A percentile compares a stretch with the other conserved stretches of the same genome.
phyloP scores from a whole-genome alignment of 148 eudicot species.

The Amaranthus hypochondriacus region DNA sequence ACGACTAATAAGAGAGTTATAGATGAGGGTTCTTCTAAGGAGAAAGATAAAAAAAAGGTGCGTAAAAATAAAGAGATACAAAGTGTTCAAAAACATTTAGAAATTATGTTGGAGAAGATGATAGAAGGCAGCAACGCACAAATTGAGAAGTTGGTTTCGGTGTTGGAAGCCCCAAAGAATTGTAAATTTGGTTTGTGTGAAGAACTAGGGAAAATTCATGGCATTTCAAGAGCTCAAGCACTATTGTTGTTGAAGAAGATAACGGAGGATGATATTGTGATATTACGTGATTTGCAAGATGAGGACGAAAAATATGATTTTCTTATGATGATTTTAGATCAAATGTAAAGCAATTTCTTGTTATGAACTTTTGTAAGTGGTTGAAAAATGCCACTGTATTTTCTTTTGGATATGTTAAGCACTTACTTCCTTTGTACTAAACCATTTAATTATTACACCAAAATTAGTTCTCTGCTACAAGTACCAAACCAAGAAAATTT shows the following conservation, averaged over 20 bases:
- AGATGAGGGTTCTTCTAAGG: background rate
- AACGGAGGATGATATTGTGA: constrained; percentile 6
- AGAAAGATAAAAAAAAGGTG: background rate
- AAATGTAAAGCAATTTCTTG: too few species aligned
- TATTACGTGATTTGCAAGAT: constrained; percentile 5
- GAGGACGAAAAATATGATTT: constrained; percentile 15
- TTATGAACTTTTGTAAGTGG: too few species aligned
- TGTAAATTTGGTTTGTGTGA: constrained; percentile 12
- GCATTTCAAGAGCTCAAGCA: background rate
- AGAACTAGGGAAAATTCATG: constrained; percentile 6
- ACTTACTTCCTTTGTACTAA: too few species aligned
- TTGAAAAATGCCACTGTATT: too few species aligned
- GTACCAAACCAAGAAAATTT: too few species aligned
- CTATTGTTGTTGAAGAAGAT: background rate
- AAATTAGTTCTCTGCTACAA: too few species aligned
- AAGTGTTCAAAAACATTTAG: constrained; percentile 1
- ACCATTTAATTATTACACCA: too few species aligned
- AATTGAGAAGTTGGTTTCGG: background rate
- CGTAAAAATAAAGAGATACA: background rate
- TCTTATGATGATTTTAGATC: background rate
- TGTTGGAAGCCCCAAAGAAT: constrained; percentile 11
- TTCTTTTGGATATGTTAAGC: too few species aligned
- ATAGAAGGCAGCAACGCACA: constrained; percentile 2
- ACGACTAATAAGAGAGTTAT: background rate
- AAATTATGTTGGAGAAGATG: background rate